Conservation (phyloP, 2,329 filamentous ascomycete species). For the Hypocreales sp. region DNA sequence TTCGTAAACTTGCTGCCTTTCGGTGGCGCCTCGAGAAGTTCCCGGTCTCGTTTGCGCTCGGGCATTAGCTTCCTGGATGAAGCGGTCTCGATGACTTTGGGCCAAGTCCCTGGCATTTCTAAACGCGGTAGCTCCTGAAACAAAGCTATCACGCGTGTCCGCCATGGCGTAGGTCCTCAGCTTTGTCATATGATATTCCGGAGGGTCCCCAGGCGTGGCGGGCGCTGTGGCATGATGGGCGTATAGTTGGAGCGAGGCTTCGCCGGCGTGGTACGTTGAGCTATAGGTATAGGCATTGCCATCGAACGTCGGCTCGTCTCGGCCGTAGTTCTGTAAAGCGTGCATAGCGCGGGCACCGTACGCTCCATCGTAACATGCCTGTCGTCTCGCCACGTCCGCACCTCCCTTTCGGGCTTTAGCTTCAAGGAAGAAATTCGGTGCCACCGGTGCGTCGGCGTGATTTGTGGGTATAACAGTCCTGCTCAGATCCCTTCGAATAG, state of each 20-base stretch:
- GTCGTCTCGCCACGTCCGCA: slow-evolving; percentile 12
- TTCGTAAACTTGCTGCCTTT: too few species aligned
- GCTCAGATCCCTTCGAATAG: background rate
- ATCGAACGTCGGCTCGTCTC: slow-evolving; percentile 16
- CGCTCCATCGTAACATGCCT: slow-evolving; percentile 22
- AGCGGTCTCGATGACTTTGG: slow-evolving; percentile 17
- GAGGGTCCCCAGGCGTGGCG: slow-evolving; percentile 10
- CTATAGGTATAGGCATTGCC: slow-evolving; percentile 21
- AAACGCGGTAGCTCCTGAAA: slow-evolving; percentile 18
- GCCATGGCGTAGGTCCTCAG: slow-evolving; percentile 13
- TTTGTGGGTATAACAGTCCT: slow-evolving; percentile 1
- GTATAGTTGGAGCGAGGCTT: slow-evolving; percentile 16
- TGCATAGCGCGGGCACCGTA: slow-evolving; percentile 20
- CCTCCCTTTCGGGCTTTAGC: slow-evolving; percentile 19
- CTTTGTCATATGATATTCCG: slow-evolving; percentile 24
- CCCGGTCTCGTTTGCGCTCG: too few species aligned
- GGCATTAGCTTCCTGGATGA: slow-evolving; percentile 17
- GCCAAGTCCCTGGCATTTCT: slow-evolving; percentile 22
- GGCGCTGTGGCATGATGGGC: slow-evolving; percentile 18
- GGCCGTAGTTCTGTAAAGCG: slow-evolving; percentile 12
- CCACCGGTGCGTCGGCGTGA: too few species aligned
- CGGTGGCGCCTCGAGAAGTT: too few species aligned
- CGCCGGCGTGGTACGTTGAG: slow-evolving; percentile 17
- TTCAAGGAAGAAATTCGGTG: too few species aligned
- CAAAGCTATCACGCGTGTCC: too few species aligned